Conservation (phyloP, 1,284 basidiomycete genomes). For the Ustilago cynodontis region DNA sequence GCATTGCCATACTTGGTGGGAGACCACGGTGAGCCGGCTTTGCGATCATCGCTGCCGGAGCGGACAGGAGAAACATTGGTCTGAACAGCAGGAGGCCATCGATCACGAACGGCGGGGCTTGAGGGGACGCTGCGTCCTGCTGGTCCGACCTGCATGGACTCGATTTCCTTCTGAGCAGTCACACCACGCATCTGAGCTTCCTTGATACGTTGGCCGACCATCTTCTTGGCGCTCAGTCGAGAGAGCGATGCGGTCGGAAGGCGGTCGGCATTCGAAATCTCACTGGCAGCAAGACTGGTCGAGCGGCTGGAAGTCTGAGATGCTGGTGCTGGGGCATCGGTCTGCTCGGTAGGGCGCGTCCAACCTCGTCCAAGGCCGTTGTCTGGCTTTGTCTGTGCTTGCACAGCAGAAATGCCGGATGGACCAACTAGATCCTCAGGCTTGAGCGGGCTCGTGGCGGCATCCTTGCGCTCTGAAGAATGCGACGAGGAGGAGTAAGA, state of each 20-base stretch:
- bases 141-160: conserved; percentile 28
- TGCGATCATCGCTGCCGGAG: conserved; percentile 28
- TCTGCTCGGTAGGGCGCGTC: conserved; percentile 23
- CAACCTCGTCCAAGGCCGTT: conserved; percentile 30
- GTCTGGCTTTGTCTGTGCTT: conserved; percentile 21
- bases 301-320: conserved; percentile 24
- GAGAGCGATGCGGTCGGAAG: conserved; percentile 57
- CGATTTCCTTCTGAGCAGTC: conserved; percentile 35
- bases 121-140: conserved; percentile 35
- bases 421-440: conserved; percentile 35
- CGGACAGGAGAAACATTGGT: conserved; percentile 27
- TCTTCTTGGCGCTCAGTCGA: conserved; percentile 56
- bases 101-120: conserved; percentile 47
- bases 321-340: conserved; percentile 11
- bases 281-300: conserved; percentile 27
- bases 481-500: conserved; percentile 16
- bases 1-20: conserved; percentile 53
- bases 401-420: conserved; percentile 10
- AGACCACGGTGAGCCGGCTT: conserved; percentile 30
- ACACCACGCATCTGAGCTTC: conserved; percentile 61
- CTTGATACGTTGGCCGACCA: conserved; percentile 62
- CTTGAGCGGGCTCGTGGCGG: conserved; percentile 55
- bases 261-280: conserved; percentile 35
- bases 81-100: conserved; percentile 45
- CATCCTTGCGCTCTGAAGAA: conserved; percentile 44